These are phyloP conservation scores for Quercus tomentella DNA, from an alignment of 331 rosid species.

Conservation along the genomic window DNA sequence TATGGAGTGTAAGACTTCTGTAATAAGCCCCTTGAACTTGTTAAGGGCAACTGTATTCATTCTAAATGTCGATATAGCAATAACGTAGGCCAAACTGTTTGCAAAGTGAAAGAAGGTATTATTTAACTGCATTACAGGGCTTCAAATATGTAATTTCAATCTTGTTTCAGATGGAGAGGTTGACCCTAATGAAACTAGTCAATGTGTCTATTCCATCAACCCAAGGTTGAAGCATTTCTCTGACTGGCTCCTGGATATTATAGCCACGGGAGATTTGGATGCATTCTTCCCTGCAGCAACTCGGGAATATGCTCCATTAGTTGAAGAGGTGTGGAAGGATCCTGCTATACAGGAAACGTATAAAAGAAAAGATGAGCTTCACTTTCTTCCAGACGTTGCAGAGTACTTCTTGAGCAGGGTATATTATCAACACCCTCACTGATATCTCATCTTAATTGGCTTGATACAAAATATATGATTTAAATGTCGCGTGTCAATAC, in stretches of 20 bases:
- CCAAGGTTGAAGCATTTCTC: constrained; percentile 94
- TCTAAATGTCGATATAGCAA: background rate
- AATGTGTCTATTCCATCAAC: constrained; percentile 81
- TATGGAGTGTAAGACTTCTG: background rate
- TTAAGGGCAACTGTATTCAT: background rate
- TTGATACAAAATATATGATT: too few species aligned
- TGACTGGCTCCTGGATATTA: constrained; percentile 95
- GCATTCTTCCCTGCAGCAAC: constrained; percentile 99
- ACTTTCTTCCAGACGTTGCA: constrained; percentile 92
- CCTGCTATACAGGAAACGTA: constrained; percentile 95
- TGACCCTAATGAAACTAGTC: constrained; percentile 38
- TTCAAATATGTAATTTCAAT: constrained; percentile 13
- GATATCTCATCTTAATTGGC: background rate
- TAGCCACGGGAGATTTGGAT: constrained; percentile 97
- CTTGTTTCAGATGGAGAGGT: constrained; percentile 52
- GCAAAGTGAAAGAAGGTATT: background rate
- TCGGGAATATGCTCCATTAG: constrained; percentile 98
- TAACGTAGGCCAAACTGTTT: background rate
- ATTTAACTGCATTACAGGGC: constrained; percentile 10
- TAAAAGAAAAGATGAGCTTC: constrained; percentile 87
- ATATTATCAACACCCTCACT: constrained; percentile 20
- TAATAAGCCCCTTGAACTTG: background rate
- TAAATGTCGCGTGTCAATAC: too few species aligned
- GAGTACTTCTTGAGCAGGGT: constrained; percentile 95
- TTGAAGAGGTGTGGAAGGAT: constrained; percentile 97